Percentiles rank a stretch among this genome's conserved stretches.
Evolutionary conservation across 1,284 basidiomycete species (phyloP).

Genomic region (Filobasidium uniguttulatum): DNA sequence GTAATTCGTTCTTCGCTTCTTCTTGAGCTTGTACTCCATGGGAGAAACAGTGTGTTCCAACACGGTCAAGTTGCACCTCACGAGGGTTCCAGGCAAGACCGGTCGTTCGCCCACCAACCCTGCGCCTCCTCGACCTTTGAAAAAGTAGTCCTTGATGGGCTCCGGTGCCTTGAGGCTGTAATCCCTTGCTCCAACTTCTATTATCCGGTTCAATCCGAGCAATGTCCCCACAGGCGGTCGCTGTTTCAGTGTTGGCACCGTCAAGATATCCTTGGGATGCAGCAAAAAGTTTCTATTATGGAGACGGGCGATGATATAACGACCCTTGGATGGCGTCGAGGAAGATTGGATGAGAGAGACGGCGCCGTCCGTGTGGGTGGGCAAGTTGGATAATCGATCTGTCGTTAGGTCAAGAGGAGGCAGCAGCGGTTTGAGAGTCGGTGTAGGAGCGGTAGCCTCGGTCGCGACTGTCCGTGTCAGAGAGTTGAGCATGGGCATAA

Average conservation of each 20-base stretch:
- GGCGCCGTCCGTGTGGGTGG: conserved; percentile 25
- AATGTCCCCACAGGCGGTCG: conserved; percentile 57
- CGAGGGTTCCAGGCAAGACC: conserved; percentile 33
- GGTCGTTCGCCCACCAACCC: conserved; percentile 15
- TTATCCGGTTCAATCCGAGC: conserved; percentile 68
- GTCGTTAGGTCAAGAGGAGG: conserved; percentile 22
- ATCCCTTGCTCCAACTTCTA: conserved; percentile 88
- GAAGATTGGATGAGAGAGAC: conserved; percentile 36
- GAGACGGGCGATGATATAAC: conserved; percentile 82
- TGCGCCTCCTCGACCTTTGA: conserved; percentile 42
- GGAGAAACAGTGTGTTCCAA: conserved; percentile 90
- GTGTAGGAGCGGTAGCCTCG: conserved; percentile 10
- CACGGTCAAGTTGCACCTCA: conserved; percentile 73
- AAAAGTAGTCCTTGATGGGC: conserved; percentile 26
- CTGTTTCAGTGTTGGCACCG: conserved; percentile 65
- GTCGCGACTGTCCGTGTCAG: neutral
- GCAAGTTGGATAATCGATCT: conserved; percentile 16
- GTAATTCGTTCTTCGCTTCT: conserved; percentile 96
- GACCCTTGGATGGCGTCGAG: conserved; percentile 47
- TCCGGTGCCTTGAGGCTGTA: conserved; percentile 55
- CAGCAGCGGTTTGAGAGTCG: conserved; percentile 20
- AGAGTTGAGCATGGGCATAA: neutral
- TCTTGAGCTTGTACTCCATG: conserved; percentile 83
- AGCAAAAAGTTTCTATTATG: conserved; percentile 78
- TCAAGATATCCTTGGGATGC: conserved; percentile 76